Percentiles rank a stretch among this genome's conserved stretches.
Conservation (phyloP, 2,329 filamentous ascomycete genomes). For the Colletotrichum gigasporum region DNA sequence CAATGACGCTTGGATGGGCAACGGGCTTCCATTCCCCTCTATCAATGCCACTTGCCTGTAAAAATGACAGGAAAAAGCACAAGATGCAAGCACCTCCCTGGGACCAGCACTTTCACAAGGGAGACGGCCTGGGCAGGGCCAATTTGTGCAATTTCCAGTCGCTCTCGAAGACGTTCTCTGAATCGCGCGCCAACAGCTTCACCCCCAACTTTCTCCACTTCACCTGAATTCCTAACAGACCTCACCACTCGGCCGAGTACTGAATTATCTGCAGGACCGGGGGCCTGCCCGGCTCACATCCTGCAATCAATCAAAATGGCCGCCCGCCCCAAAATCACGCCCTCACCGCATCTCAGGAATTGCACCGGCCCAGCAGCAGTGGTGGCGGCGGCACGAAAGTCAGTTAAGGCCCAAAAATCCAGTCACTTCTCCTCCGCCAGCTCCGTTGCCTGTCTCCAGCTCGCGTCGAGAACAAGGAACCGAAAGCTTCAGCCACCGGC, state of each 20-base stretch:
- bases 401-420: too few relatives aligned
- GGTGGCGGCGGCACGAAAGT: too few relatives aligned
- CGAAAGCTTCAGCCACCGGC: too few relatives aligned
- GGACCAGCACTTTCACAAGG: not conserved
- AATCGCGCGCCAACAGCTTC: conserved; percentile 23
- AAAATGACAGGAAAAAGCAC: not conserved
- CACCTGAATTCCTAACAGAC: conserved; percentile 33
- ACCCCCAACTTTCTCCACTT: conserved; percentile 27
- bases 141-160: conserved; percentile 18
- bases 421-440: too few relatives aligned
- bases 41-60: conserved; percentile 6
- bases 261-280: conserved; percentile 28
- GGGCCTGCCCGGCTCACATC: conserved; percentile 20
- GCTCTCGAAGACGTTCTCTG: conserved; percentile 3
- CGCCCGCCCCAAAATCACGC: not conserved
- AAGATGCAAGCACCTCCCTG: conserved; percentile 7
- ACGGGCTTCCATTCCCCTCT: not conserved
- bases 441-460: too few relatives aligned
- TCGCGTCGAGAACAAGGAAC: too few relatives aligned
- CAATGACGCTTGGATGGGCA: conserved; percentile 5
- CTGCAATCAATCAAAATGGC: conserved; percentile 22
- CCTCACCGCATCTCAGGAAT: not conserved
- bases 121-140: not conserved
- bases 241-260: conserved; percentile 32
- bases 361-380: not conserved